Conservation (phyloP, 331 rosid genomes). For the Rhamnella rubrinervis region DNA sequence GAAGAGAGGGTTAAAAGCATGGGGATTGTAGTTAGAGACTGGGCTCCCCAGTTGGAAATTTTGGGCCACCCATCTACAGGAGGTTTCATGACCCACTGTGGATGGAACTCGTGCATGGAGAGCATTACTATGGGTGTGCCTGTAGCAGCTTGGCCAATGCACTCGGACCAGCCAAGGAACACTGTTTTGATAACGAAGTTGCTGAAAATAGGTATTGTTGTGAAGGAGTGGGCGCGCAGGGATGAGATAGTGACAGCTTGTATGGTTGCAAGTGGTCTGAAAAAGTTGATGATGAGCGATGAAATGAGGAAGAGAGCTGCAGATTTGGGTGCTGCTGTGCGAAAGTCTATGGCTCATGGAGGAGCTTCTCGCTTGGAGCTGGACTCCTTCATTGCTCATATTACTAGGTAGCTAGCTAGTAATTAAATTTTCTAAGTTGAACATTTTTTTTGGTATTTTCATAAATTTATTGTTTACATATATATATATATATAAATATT, state of each 20-base stretch:
- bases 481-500: too few relatives aligned
- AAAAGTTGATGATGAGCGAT: conserved; percentile 48
- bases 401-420: conserved; percentile 27
- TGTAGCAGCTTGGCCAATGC: conserved; percentile 79
- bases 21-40: conserved; percentile 63
- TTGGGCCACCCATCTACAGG: conserved; percentile 55
- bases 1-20: conserved; percentile 44
- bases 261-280: conserved; percentile 36
- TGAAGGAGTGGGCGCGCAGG: conserved; percentile 42
- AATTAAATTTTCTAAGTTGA: too few relatives aligned
- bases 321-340: conserved; percentile 31
- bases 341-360: conserved; percentile 34
- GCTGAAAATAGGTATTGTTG: conserved; percentile 48
- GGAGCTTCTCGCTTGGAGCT: conserved; percentile 58
- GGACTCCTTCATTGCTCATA: conserved; percentile 56
- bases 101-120: conserved; percentile 86
- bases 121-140: conserved; percentile 79
- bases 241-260: conserved; percentile 30
- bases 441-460: too few relatives aligned
- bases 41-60: conserved; percentile 87
- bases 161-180: conserved; percentile 84
- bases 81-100: conserved; percentile 79
- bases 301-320: conserved; percentile 49
- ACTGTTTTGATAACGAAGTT: conserved; percentile 48
- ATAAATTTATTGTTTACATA: too few relatives aligned